Conservation (phyloP, 2,329 filamentous ascomycete species). For the Thermothelomyces thermophilus region DNA sequence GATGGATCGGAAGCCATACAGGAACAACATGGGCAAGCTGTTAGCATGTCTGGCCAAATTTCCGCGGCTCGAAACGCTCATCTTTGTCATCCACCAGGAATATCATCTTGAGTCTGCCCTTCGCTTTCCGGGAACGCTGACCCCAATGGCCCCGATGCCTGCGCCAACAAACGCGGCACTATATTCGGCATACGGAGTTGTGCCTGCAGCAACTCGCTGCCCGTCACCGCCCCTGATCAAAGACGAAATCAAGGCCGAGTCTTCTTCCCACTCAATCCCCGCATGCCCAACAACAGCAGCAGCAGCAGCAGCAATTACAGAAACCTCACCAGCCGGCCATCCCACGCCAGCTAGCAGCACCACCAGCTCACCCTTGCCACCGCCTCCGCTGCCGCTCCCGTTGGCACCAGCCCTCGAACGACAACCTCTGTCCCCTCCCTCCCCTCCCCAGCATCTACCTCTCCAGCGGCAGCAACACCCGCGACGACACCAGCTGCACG, state of each 20-base stretch:
- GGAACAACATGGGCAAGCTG: slow-evolving; percentile 39
- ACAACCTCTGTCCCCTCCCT: slow-evolving; percentile 2
- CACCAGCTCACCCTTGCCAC: slow-evolving; percentile 9
- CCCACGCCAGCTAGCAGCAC: slow-evolving; percentile 7
- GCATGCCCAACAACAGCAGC: neutral
- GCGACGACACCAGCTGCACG: slow-evolving; percentile 1
- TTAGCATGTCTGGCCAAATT: slow-evolving; percentile 38
- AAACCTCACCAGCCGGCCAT: neutral
- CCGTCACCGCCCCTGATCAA: slow-evolving; percentile 10
- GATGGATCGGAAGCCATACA: slow-evolving; percentile 38
- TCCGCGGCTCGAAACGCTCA: slow-evolving; percentile 34
- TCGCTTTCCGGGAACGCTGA: slow-evolving; percentile 24
- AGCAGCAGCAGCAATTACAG: neutral
- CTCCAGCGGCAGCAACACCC: neutral
- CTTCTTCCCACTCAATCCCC: neutral
- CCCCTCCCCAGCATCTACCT: neutral
- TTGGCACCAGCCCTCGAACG: slow-evolving; percentile 7
- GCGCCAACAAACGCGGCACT: neutral
- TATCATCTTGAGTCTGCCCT: slow-evolving; percentile 40
- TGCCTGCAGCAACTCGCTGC: neutral
- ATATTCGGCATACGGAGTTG: neutral
- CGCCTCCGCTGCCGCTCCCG: slow-evolving; percentile 3
- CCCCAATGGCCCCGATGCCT: slow-evolving; percentile 14
- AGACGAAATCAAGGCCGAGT: neutral
- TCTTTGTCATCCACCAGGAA: slow-evolving; percentile 43